Conservation (phyloP, 805 yeast genomes). For the Saccharomycopsis capsularis region DNA sequence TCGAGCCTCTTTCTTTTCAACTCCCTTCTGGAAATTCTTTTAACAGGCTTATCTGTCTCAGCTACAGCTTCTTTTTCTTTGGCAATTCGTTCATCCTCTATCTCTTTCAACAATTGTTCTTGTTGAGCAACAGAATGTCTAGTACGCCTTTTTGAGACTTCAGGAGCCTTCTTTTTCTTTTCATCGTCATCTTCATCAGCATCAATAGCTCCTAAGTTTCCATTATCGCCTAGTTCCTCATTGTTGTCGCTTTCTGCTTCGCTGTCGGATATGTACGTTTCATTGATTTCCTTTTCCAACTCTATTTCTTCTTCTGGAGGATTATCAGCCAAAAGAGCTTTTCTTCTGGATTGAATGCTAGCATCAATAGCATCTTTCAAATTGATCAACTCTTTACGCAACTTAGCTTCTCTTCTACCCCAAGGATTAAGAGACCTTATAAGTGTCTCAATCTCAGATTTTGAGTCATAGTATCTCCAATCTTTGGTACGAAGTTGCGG, state of each 20-base stretch:
- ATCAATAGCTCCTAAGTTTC: slow-evolving; percentile 5
- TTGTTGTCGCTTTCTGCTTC: slow-evolving; percentile 9
- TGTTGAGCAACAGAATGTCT: slow-evolving; percentile 26
- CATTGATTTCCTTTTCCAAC: slow-evolving; percentile 30
- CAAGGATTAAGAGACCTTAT: slow-evolving; percentile 64
- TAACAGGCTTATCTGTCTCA: slow-evolving; percentile 25
- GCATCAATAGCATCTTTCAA: slow-evolving; percentile 46
- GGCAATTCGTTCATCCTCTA: neutral
- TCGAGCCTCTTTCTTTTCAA: slow-evolving; percentile 28
- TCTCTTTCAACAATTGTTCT: neutral
- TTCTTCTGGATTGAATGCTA: slow-evolving; percentile 54
- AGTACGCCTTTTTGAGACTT: slow-evolving; percentile 29
- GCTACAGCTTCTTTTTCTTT: slow-evolving; percentile 31
- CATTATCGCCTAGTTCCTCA: slow-evolving; percentile 3
- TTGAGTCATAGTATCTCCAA: slow-evolving; percentile 68
- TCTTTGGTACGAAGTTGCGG: slow-evolving; percentile 43
- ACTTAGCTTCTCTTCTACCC: slow-evolving; percentile 65
- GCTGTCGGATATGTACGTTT: slow-evolving; percentile 5
- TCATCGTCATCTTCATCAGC: slow-evolving; percentile 30
- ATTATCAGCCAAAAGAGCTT: slow-evolving; percentile 41
- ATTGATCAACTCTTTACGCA: slow-evolving; percentile 52
- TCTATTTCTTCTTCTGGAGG: slow-evolving; percentile 38
- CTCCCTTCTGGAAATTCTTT: slow-evolving; percentile 33
- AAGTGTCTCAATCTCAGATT: slow-evolving; percentile 49
- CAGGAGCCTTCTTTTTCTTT: slow-evolving; percentile 32